Evolutionary conservation across 371 early-diverging fungal genomes (phyloP), one percentile per base, ranked within the genome.

Genomic region (Mortierella sp.): DNA sequence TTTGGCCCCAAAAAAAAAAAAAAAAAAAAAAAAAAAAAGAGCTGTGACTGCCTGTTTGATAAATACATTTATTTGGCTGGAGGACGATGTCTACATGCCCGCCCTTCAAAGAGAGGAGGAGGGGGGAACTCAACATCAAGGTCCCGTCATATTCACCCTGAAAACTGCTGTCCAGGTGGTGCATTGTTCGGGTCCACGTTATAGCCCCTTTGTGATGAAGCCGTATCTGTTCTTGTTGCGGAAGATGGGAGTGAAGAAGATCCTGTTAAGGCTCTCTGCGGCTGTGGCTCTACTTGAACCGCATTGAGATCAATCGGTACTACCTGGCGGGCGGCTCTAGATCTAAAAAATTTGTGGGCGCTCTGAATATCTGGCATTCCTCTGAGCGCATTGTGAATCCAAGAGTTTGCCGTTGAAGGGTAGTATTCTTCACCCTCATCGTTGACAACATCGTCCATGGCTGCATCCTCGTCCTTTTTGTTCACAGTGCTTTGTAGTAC

Each of bases 341-440:
- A 60, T 30, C 70, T 16, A 30, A 18, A 59, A 37, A 37, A 37
- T 9, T 3, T 7, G 45, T 59, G n/a, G 30, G 45, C 15, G 70
- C 55, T 55, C 14, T 52, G 46, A 50, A 9, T 9, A 3, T 37
- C 37, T 37, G 37, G 37, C 9, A 9, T 45, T 5, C n/a, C n/a
- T n/a, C 59, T 44, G 6, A 55, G 30, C 5, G 21, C 21, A 9
- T 29, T 57, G 18, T 61, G 61, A 18, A 57, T 11, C 61, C 45
- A 19, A 2, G 67, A 11, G 53, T 19, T 19, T 19, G 26, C 53
- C 14, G 21, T 5, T 7, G 21, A 50, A 21, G 53, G 73, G 25
- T 79, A 79, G 46, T 79, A 72, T 43, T 79, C 73, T 21, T 79
- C 79, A 0, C 79, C 79, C n/a, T 72, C 64, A n/a, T 79, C 73